A percentile compares a stretch with the other conserved stretches of the same genome.
Evolutionary conservation across 2,329 filamentous ascomycete genomes (phyloP).

Genomic region (Diplodia sapinea): DNA sequence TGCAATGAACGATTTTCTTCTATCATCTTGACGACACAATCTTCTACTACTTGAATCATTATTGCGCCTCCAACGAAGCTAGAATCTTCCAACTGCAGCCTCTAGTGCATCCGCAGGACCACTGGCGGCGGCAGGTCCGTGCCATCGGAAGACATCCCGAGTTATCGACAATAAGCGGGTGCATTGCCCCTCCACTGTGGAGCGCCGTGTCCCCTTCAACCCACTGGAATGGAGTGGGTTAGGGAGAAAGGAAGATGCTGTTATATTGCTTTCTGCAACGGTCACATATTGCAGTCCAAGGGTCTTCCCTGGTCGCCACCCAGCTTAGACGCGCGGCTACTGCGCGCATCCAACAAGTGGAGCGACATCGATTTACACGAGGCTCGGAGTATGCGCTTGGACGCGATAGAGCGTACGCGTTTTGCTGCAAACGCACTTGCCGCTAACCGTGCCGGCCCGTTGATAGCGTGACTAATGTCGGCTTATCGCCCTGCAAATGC

Average conservation of each 20-base stretch:
- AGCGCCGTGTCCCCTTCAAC: not conserved
- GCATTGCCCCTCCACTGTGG: not conserved
- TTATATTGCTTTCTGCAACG: conserved; percentile 2
- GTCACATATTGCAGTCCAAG: conserved; percentile 5
- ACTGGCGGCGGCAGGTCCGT: not conserved
- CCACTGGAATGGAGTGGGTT: no score
- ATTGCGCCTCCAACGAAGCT: not conserved
- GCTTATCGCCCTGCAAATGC: not conserved
- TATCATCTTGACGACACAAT: not conserved
- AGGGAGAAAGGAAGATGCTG: not conserved
- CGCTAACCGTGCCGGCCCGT: conserved; percentile 14
- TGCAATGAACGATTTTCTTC: not conserved
- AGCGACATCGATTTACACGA: conserved; percentile 16
- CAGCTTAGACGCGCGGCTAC: conserved; percentile 11
- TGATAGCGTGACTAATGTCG: not conserved
- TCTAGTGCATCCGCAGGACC: not conserved
- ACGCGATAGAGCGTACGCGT: not conserved
- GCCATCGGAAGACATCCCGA: not conserved
- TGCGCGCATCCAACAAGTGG: not conserved
- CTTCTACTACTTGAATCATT: not conserved
- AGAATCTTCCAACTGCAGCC: not conserved
- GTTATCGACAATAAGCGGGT: not conserved
- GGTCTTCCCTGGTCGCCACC: not conserved
- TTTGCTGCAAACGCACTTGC: not conserved
- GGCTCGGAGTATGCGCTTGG: not conserved